Evolutionary conservation across 352 stramenopile genomes (phyloP), one percentile per base, ranked within the genome.

Genomic region (Bremia lactucae): DNA sequence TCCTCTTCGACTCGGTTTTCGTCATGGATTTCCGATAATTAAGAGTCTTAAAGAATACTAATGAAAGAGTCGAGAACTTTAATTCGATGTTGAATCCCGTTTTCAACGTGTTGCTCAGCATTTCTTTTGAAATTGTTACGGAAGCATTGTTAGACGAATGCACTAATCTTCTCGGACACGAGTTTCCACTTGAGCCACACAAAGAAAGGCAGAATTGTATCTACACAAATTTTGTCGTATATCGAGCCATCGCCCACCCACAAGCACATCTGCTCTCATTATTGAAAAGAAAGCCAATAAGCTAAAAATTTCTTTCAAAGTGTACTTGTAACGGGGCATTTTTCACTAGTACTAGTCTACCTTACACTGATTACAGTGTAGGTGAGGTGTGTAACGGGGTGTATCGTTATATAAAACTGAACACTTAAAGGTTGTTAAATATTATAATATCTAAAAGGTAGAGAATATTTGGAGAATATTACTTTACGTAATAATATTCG

Each of bases 101-200:
- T 38, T 25, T 40, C 28, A 29, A 34, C 4, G 19, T n/a, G n/a
- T n/a, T n/a, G n/a, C n/a, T n/a, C n/a, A n/a, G n/a, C n/a, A 23
- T 20, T 16, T 16, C 14, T 8, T 31, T 8, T 26, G 9, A 22
- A 13, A 2, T 25, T 25, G 11, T 6, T 36, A 15, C 15, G 16
- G 5, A 10, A 19, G 2, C 2, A 19, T 14, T 14, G 1, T 40
- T 13, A 44, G 23, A n/a, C 1, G 5, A 22, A 14, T 19, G 7
- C 1, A 49, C 14, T 5, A 60, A 16, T 35, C 58, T 47, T 69
- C 65, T 21, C 51, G 51, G 6, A 65, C 56, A 35, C 73, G 83
- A 4, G 71, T 70, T 45, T 83, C 83, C 41, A 73, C 70, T 20
- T 65, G 46, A 22, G 47, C 53, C 21, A 47, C 38, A 9, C 16